Conservation (phyloP, 2,329 filamentous ascomycete species). For the Fusarium caatingaense region DNA sequence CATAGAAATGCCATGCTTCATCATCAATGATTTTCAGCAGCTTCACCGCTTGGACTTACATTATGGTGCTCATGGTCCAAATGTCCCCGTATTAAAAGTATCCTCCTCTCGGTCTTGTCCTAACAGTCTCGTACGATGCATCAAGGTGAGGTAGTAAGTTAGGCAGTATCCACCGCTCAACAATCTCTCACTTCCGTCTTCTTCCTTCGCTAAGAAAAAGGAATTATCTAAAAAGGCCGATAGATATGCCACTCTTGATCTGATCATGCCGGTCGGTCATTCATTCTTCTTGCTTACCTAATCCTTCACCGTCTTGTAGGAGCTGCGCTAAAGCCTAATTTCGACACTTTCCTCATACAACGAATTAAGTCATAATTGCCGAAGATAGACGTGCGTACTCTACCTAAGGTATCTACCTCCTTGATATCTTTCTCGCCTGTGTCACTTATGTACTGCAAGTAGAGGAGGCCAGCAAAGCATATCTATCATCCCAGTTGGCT, state of each 20-base stretch:
- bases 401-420: neutral
- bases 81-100: slow-evolving; percentile 11
- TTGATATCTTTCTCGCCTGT: neutral
- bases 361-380: slow-evolving; percentile 8
- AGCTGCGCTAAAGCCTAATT: neutral
- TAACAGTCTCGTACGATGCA: slow-evolving; percentile 35
- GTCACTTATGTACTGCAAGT: neutral
- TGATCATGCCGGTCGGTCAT: neutral
- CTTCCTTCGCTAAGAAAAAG: neutral
- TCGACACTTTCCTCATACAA: neutral
- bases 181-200: slow-evolving; percentile 16
- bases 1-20: neutral
- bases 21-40: neutral
- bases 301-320: neutral
- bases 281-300: neutral
- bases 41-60: neutral
- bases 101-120: slow-evolving; percentile 15
- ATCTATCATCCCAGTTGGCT: neutral
- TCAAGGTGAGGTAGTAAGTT: neutral
- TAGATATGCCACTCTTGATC: neutral
- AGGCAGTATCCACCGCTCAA: slow-evolving; percentile 28
- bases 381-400: neutral
- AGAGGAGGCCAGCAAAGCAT: neutral
- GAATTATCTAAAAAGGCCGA: neutral
- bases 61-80: neutral